Base-by-base conservation (phyloP, 1,139 yeast genomes). In the Wickerhamomyces sp. region DNA sequence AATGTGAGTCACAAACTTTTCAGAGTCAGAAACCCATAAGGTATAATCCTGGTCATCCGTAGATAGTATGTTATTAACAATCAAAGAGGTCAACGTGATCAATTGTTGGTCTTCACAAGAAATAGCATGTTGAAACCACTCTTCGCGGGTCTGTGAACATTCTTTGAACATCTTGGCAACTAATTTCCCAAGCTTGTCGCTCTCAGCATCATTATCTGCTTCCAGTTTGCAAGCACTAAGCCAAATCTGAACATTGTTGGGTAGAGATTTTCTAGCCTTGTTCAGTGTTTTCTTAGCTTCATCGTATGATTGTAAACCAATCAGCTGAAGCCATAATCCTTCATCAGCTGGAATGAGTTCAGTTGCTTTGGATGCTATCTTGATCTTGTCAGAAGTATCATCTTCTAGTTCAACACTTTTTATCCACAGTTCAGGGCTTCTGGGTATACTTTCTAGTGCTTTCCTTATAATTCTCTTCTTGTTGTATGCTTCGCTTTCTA, bases 211-310 rank as follows among this genome's bases (percentile, higher is more conserved):
- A 2, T 72, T 64, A 1, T 62, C 60, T 43, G 75, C 69, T 62
- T 89, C 95, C 14, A 89, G 61, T 49, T 81, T 76, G 1, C 81
- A 75, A 1, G 90, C 91, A 0, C 83, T 72, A 1, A 88, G 65
- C 94, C 95, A 88, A 1, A 89, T 72, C 29, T 73, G 71, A 40
- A 72, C 65, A n/a, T 79, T 74, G 6, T 72, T 67, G 6, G 76
- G 72, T 23, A 84, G 61, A 0, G 65, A 63, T 50, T 78, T 78
- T 49, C 88, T 68, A 0, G 95, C 95, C 34, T 61, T 66, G 52
- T 81, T 79, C 34, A 89, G 65, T 0, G 94, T 93, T 34, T 62
- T 59, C 51, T 77, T 77, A 0, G 90, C 82, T 63, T 63, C 51
- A 68, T 73, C 33, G 72, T 60, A 50, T 2, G 62, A 61, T 49